phyloP scores from a whole-genome alignment of 2,329 filamentous ascomycete genomes.

The Exophiala xenobiotica region DNA sequence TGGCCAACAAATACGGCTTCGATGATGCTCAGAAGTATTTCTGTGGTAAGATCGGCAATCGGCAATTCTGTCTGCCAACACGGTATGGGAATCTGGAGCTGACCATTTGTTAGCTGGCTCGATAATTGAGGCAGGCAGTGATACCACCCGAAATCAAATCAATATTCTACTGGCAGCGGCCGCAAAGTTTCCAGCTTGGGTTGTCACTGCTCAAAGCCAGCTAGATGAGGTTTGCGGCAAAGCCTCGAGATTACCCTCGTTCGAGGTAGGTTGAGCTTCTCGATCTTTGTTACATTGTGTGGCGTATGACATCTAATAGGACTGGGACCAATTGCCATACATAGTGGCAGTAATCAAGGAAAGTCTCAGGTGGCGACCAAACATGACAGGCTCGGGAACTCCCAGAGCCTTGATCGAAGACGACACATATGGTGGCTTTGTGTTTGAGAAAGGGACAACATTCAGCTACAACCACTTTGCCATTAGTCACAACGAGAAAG shows the following conservation, averaged over 20 bases:
- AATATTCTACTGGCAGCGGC: slow-evolving; percentile 11
- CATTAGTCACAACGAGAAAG: slow-evolving; percentile 42
- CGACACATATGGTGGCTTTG: slow-evolving; percentile 41
- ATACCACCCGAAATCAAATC: slow-evolving; percentile 13
- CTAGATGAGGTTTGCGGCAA: slow-evolving; percentile 14
- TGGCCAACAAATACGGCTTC: slow-evolving; percentile 12
- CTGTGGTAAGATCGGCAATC: slow-evolving; percentile 2
- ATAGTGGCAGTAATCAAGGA: slow-evolving; percentile 35
- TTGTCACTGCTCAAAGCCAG: slow-evolving; percentile 7
- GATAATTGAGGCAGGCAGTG: slow-evolving; percentile 18
- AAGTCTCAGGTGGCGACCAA: slow-evolving; percentile 37
- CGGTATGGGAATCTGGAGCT: not conserved
- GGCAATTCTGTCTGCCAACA: not conserved
- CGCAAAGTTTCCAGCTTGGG: slow-evolving; percentile 15
- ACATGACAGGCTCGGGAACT: slow-evolving; percentile 1
- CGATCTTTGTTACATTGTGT: not conserved
- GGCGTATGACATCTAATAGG: slow-evolving; percentile 15
- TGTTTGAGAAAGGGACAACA: slow-evolving; percentile 39
- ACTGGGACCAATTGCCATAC: slow-evolving; percentile 34
- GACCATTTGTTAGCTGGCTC: slow-evolving; percentile 1
- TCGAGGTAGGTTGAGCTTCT: slow-evolving; percentile 6
- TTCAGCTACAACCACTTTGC: slow-evolving; percentile 41
- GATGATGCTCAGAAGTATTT: slow-evolving; percentile 12
- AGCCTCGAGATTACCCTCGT: slow-evolving; percentile 3
- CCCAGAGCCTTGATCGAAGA: slow-evolving; percentile 22